phyloP scores from a whole-genome alignment of 2,329 filamentous ascomycete genomes.

The Aureobasidium namibiae region DNA sequence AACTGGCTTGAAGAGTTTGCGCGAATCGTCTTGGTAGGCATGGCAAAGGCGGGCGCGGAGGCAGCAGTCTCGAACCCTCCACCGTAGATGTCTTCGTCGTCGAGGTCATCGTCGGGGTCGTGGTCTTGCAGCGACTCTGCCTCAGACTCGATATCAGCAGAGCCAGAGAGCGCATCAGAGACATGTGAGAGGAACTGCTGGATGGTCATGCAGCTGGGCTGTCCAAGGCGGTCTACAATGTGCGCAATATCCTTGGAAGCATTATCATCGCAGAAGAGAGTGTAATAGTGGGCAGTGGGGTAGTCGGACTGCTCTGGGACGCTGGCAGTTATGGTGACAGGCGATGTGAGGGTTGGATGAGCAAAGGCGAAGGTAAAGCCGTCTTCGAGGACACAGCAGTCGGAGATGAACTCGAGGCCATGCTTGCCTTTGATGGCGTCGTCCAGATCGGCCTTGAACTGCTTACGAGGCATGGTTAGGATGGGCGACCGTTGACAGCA shows the following conservation, averaged over 20 bases:
- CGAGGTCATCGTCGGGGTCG: slow-evolving; percentile 26
- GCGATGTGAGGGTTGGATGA: slow-evolving; percentile 17
- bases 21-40: background rate
- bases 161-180: slow-evolving; percentile 30
- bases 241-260: slow-evolving; percentile 34
- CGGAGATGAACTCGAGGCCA: slow-evolving; percentile 38
- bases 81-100: slow-evolving; percentile 31
- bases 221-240: slow-evolving; percentile 38
- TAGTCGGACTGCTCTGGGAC: slow-evolving; percentile 51
- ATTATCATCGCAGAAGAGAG: slow-evolving; percentile 46
- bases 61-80: slow-evolving; percentile 15
- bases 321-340: slow-evolving; percentile 9
- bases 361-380: slow-evolving; percentile 59
- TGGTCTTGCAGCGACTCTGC: slow-evolving; percentile 18
- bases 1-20: slow-evolving; percentile 3
- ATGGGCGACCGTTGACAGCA: background rate
- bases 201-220: slow-evolving; percentile 38
- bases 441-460: slow-evolving; percentile 54
- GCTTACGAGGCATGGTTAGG: slow-evolving; percentile 53
- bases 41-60: background rate
- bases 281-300: slow-evolving; percentile 48
- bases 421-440: slow-evolving; percentile 24
- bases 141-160: slow-evolving; percentile 29
- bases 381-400: slow-evolving; percentile 55
- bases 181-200: slow-evolving; percentile 42